Evolutionary conservation across 1,284 basidiomycete genomes (phyloP).

Genomic region (Cerrena zonata): DNA sequence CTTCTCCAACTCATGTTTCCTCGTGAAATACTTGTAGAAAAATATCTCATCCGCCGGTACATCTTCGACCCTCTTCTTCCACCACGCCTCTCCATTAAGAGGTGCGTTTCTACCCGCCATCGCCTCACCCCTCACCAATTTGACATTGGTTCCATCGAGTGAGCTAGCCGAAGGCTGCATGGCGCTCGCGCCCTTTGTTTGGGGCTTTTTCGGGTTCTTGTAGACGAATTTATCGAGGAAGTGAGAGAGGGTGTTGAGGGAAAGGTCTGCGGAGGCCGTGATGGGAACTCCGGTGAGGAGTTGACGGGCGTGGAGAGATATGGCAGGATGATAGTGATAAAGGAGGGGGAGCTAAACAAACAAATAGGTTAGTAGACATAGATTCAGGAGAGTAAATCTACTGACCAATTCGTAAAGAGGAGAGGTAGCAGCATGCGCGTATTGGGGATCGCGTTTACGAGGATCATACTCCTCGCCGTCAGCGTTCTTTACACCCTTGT

Average conservation of each 20-base stretch:
- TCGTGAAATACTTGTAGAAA: slow-evolving; percentile 61
- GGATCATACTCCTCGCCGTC: slow-evolving; percentile 70
- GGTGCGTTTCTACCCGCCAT: slow-evolving; percentile 36
- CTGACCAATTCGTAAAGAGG: slow-evolving; percentile 86
- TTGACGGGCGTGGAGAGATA: slow-evolving; percentile 82
- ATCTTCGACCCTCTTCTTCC: slow-evolving; percentile 66
- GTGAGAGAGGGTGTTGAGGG: slow-evolving; percentile 84
- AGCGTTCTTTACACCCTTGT: slow-evolving; percentile 31
- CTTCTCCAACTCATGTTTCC: slow-evolving; percentile 51
- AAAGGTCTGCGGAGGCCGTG: slow-evolving; percentile 82
- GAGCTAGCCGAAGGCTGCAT: slow-evolving; percentile 91
- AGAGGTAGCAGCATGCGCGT: slow-evolving; percentile 75
- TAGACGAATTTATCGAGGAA: slow-evolving; percentile 69
- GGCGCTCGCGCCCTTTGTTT: slow-evolving; percentile 72
- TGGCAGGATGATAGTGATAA: slow-evolving; percentile 86
- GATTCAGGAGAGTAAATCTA: slow-evolving; percentile 10
- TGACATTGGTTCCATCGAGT: slow-evolving; percentile 58
- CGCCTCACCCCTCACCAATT: slow-evolving; percentile 66
- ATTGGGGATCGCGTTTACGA: slow-evolving; percentile 87
- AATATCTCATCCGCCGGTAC: slow-evolving; percentile 88
- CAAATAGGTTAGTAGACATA: neutral
- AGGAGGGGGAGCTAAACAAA: slow-evolving; percentile 64
- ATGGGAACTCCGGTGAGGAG: slow-evolving; percentile 69
- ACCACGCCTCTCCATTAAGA: slow-evolving; percentile 78
- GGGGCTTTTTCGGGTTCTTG: slow-evolving; percentile 88